A percentile compares a stretch with the other conserved stretches of the same genome.
These are phyloP conservation scores for Tanacetum coccineum DNA, from an alignment of 129 eudicot genomes.

Conservation along the genomic window DNA sequence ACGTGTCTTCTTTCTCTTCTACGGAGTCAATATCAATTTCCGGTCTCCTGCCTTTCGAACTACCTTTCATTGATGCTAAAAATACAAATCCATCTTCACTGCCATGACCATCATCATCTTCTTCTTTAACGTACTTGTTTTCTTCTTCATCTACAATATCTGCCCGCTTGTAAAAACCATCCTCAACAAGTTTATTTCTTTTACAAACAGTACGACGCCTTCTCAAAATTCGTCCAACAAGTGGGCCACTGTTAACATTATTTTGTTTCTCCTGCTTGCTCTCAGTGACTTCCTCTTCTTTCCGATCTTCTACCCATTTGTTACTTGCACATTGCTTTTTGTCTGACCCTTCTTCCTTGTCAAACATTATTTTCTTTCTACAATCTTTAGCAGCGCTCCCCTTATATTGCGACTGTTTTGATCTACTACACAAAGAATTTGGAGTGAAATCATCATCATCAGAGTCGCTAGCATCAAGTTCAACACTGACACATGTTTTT, in stretches of 20 bases:
- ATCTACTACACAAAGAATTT: slow-evolving; percentile 13
- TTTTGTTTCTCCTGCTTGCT: slow-evolving; percentile 23
- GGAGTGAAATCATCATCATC: slow-evolving; percentile 29
- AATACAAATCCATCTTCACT: slow-evolving; percentile 17
- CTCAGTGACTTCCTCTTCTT: slow-evolving; percentile 26
- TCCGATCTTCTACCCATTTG: slow-evolving; percentile 16
- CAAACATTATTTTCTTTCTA: slow-evolving; percentile 11
- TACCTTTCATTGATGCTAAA: slow-evolving; percentile 14
- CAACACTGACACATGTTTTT: slow-evolving; percentile 1
- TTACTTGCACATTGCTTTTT: slow-evolving; percentile 11
- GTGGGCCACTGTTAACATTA: slow-evolving; percentile 13
- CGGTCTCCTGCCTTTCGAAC: slow-evolving; percentile 5
- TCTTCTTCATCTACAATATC: slow-evolving; percentile 22
- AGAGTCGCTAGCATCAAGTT: slow-evolving; percentile 20
- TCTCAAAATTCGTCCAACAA: slow-evolving; percentile 8
- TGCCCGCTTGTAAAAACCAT: slow-evolving; percentile 13
- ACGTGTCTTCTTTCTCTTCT: slow-evolving; percentile 14
- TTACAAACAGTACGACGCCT: slow-evolving; percentile 19
- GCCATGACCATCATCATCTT: slow-evolving; percentile 19
- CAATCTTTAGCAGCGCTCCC: slow-evolving; percentile 14
- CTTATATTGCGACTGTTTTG: slow-evolving; percentile 19
- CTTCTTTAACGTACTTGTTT: neutral
- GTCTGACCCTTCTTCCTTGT: slow-evolving; percentile 16
- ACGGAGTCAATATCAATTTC: slow-evolving; percentile 21
- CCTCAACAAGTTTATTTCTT: slow-evolving; percentile 15